Percentiles rank a stretch among this genome's conserved stretches.
phyloP scores from a whole-genome alignment of 768 basidiomycete genomes.

The Auricularia auricula-judae region DNA sequence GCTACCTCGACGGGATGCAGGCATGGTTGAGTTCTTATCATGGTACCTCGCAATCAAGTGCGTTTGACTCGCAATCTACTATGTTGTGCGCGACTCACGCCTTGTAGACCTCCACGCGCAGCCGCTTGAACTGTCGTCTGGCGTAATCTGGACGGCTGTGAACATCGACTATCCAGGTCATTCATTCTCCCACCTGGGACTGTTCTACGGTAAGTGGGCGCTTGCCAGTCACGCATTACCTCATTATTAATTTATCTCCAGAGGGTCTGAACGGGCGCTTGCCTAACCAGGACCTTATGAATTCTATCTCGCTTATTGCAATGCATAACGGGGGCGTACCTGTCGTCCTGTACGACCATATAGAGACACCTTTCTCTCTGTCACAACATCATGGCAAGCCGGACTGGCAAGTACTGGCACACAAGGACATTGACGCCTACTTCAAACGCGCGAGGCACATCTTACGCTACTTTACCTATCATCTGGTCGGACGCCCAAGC shows the following conservation, averaged over 20 bases:
- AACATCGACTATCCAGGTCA: slow-evolving; percentile 95
- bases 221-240: background rate
- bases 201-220: slow-evolving; percentile 68
- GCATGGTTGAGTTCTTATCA: slow-evolving; percentile 87
- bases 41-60: slow-evolving; percentile 54
- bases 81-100: background rate
- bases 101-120: slow-evolving; percentile 54
- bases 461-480: slow-evolving; percentile 56
- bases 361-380: slow-evolving; percentile 30
- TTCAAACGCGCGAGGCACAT: slow-evolving; percentile 55
- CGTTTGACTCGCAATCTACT: slow-evolving; percentile 6
- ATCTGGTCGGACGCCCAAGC: slow-evolving; percentile 69
- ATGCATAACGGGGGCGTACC: slow-evolving; percentile 66
- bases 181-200: slow-evolving; percentile 91
- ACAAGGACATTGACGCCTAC: slow-evolving; percentile 40
- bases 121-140: slow-evolving; percentile 53
- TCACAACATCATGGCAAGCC: background rate
- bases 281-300: slow-evolving; percentile 92
- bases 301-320: slow-evolving; percentile 65
- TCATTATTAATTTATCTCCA: slow-evolving; percentile 19
- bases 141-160: slow-evolving; percentile 91
- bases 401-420: slow-evolving; percentile 29
- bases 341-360: slow-evolving; percentile 69
- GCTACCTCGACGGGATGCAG: slow-evolving; percentile 82
- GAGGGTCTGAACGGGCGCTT: slow-evolving; percentile 93